These are phyloP conservation scores for Alternaria dauci DNA, from an alignment of 2,329 filamentous ascomycete genomes.

Conservation along the genomic window DNA sequence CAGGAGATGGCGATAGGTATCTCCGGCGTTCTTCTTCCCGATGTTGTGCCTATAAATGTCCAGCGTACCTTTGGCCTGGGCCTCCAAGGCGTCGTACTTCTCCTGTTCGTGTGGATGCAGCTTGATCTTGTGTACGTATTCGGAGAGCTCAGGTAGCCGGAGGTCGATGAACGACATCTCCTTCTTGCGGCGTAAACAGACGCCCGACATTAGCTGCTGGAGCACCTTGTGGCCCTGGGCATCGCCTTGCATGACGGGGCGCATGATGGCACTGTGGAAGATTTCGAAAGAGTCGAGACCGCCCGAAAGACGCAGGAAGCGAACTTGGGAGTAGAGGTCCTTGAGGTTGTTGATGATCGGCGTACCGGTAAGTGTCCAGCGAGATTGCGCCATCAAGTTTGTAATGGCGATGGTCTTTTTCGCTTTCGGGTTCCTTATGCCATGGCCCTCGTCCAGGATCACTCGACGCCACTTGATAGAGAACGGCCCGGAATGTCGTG, in stretches of 20 bases:
- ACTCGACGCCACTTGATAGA: slow-evolving; percentile 78
- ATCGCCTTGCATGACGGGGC: slow-evolving; percentile 69
- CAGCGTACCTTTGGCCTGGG: slow-evolving; percentile 77
- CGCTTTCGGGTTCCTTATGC: slow-evolving; percentile 78
- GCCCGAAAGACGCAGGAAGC: slow-evolving; percentile 78
- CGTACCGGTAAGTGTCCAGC: slow-evolving; percentile 70
- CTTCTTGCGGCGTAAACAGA: slow-evolving; percentile 83
- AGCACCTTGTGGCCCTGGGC: slow-evolving; percentile 69
- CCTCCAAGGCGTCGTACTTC: slow-evolving; percentile 75
- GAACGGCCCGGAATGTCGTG: slow-evolving; percentile 57
- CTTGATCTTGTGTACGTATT: slow-evolving; percentile 77
- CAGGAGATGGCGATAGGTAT: slow-evolving; percentile 74
- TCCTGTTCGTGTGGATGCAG: slow-evolving; percentile 77
- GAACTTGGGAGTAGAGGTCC: slow-evolving; percentile 81
- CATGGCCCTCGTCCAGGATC: slow-evolving; percentile 61
- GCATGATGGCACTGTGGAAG: slow-evolving; percentile 76
- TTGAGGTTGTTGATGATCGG: slow-evolving; percentile 84
- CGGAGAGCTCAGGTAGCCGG: slow-evolving; percentile 77
- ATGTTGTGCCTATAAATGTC: slow-evolving; percentile 63
- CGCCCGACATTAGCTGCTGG: slow-evolving; percentile 78
- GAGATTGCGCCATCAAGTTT: slow-evolving; percentile 71
- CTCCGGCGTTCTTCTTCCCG: slow-evolving; percentile 53
- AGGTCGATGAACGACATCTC: slow-evolving; percentile 89
- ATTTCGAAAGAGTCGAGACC: slow-evolving; percentile 76
- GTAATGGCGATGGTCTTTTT: slow-evolving; percentile 75